Conservation (phyloP, 2,329 filamentous ascomycete species). For the Penicillium sp. region DNA sequence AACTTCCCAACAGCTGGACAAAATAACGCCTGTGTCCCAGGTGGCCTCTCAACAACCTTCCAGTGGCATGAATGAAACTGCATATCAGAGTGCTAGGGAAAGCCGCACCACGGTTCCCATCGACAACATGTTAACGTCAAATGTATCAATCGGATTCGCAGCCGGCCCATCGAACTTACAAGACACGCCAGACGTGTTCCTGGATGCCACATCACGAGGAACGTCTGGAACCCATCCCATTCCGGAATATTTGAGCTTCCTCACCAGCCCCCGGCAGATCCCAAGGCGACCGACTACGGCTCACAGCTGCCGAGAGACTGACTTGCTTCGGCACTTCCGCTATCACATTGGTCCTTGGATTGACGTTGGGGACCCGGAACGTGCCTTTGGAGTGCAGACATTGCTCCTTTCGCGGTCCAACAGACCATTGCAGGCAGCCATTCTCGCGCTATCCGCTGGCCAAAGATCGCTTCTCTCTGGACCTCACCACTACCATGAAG, state of each 20-base stretch:
- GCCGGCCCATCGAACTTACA: neutral
- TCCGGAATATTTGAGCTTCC: neutral
- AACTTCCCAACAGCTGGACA: neutral
- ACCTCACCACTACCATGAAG: neutral
- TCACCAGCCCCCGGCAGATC: neutral
- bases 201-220: neutral
- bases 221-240: neutral
- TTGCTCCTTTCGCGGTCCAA: slow-evolving; percentile 20
- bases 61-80: neutral
- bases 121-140: slow-evolving; percentile 4
- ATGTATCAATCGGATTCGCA: neutral
- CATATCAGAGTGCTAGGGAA: neutral
- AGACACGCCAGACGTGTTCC: neutral
- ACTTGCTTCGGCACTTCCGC: slow-evolving; percentile 24
- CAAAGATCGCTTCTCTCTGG: slow-evolving; percentile 13
- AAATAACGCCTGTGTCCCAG: neutral
- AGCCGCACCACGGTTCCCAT: slow-evolving; percentile 4
- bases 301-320: slow-evolving; percentile 18
- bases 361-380: slow-evolving; percentile 23
- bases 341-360: slow-evolving; percentile 27
- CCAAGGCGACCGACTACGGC: neutral
- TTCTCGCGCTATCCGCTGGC: slow-evolving; percentile 20
- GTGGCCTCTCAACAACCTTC: neutral
- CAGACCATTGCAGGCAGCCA: slow-evolving; percentile 17
- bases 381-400: slow-evolving; percentile 20